A percentile compares a stretch with the other conserved stretches of the same genome.
phyloP scores from a whole-genome alignment of 176 grass and related monocot species.

The Triticum turgidum region DNA sequence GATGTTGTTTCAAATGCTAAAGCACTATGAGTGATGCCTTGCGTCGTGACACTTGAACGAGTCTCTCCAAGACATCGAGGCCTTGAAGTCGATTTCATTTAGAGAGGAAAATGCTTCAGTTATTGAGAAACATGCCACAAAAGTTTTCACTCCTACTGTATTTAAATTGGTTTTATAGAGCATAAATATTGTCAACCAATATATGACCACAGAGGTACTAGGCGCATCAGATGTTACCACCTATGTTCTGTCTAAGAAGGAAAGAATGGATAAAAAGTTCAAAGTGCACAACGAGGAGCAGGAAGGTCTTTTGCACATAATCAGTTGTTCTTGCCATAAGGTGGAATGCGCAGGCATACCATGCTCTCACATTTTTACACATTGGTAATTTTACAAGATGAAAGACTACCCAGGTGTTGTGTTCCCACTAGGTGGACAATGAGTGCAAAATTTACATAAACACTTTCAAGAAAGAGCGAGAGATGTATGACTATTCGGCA shows the following conservation, averaged over 20 bases:
- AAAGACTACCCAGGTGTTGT: not conserved
- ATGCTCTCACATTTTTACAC: not conserved
- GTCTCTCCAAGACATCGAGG: not conserved
- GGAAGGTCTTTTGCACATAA: not conserved
- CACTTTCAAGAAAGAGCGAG: too few relatives aligned
- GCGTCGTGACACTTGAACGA: not conserved
- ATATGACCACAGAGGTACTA: not conserved
- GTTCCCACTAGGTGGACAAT: not conserved
- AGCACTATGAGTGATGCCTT: not conserved
- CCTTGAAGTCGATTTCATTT: not conserved
- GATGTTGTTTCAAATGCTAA: not conserved
- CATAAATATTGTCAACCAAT: not conserved
- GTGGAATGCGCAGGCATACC: not conserved
- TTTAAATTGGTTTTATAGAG: not conserved
- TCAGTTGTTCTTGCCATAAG: not conserved
- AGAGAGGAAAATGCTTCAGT: not conserved
- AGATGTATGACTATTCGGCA: too few relatives aligned
- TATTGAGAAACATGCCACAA: not conserved
- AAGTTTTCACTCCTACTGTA: not conserved
- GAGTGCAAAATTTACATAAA: not conserved
- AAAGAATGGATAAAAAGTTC: not conserved
- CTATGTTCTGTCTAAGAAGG: not conserved
- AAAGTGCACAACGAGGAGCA: not conserved
- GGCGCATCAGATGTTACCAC: not conserved
- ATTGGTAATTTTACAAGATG: not conserved